Evolutionary conservation across 495 filamentous ascomycete genomes (phyloP).

Genomic region (Podospora bellae-mahoneyi): DNA sequence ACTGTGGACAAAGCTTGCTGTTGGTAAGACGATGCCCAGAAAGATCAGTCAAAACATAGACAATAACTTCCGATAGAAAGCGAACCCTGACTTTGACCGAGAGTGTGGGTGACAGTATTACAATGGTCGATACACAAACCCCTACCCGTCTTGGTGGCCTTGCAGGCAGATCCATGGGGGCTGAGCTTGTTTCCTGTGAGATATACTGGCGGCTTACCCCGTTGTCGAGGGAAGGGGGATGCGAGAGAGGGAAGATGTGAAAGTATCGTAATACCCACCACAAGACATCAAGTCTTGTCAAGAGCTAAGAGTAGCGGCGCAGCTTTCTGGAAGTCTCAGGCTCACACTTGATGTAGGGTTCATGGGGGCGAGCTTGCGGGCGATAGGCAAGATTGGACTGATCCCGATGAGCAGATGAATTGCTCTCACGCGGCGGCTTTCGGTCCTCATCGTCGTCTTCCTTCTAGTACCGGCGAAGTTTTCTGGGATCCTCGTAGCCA

Average conservation of each 20-base stretch:
- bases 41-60: not conserved
- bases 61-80: not conserved
- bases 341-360: conserved; percentile 20
- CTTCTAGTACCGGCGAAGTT: conserved; percentile 69
- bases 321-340: conserved; percentile 71
- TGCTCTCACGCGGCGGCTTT: not conserved
- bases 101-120: not conserved
- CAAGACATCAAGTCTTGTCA: conserved; percentile 29
- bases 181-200: conserved; percentile 4
- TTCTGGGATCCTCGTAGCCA: conserved; percentile 74
- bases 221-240: conserved; percentile 29
- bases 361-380: not conserved
- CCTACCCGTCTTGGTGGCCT: conserved; percentile 1
- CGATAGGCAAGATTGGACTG: not conserved
- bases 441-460: conserved; percentile 24
- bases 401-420: not conserved
- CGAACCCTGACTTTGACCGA: not conserved
- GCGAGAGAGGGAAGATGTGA: conserved; percentile 27
- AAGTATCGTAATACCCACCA: conserved; percentile 46
- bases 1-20: not conserved
- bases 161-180: not conserved
- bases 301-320: conserved; percentile 60
- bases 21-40: not conserved
- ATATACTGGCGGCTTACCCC: conserved; percentile 4
- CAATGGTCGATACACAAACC: not conserved